Evolutionary conservation across 2,329 filamentous ascomycete genomes (phyloP).

Genomic region (Cercospora zeae-maydis): DNA sequence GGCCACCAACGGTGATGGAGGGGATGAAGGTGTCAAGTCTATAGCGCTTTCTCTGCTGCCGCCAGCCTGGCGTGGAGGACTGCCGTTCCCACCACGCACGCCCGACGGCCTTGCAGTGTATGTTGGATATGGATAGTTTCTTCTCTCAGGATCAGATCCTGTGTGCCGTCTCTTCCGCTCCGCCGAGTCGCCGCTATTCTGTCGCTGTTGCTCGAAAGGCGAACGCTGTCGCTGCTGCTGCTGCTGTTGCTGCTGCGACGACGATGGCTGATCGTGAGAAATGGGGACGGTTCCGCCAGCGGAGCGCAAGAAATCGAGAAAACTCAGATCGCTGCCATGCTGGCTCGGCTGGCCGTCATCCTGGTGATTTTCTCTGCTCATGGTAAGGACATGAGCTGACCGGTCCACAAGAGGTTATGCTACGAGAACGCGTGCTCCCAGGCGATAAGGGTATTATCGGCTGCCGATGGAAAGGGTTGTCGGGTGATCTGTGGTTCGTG

Average conservation of each 20-base stretch:
- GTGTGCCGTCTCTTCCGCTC: slow-evolving; percentile 33
- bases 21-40: slow-evolving; percentile 26
- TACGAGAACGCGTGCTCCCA: slow-evolving; percentile 15
- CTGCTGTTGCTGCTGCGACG: background rate
- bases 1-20: background rate
- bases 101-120: slow-evolving; percentile 5
- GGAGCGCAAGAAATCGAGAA: slow-evolving; percentile 28
- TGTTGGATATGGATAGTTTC: slow-evolving; percentile 25
- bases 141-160: slow-evolving; percentile 24
- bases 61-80: slow-evolving; percentile 7
- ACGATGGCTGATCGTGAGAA: background rate
- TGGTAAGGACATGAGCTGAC: slow-evolving; percentile 1
- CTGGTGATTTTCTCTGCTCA: slow-evolving; percentile 7
- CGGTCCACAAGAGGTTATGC: background rate
- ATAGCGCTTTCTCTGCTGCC: slow-evolving; percentile 22
- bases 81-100: slow-evolving; percentile 1
- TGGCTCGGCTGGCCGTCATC: slow-evolving; percentile 10
- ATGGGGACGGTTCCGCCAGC: slow-evolving; percentile 24
- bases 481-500: slow-evolving; percentile 12
- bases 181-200: slow-evolving; percentile 17
- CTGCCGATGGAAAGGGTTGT: slow-evolving; percentile 9
- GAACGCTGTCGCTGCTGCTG: background rate
- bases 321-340: slow-evolving; percentile 21
- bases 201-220: background rate
- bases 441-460: slow-evolving; percentile 9